These are phyloP conservation scores for Ganoderma sinense DNA, from an alignment of 1,284 basidiomycete genomes.

Conservation along the genomic window DNA sequence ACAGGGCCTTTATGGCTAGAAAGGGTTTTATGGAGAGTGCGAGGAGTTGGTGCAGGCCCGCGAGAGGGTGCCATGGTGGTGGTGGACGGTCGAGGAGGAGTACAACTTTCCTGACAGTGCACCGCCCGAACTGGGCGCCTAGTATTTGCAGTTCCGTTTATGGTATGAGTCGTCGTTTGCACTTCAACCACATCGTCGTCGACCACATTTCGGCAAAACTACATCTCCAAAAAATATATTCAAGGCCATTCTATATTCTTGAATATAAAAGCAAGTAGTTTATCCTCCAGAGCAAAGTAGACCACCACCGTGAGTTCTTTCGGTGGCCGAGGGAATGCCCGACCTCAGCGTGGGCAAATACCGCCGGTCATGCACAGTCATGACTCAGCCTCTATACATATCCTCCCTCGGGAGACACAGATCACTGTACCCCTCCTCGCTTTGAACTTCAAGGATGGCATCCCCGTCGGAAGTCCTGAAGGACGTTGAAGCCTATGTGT, in stretches of 20 bases:
- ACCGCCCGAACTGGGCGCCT: not conserved
- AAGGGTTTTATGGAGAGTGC: constrained; percentile 68
- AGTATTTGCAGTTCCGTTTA: not conserved
- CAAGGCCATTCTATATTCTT: too few species aligned
- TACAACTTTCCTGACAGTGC: not conserved
- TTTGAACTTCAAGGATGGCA: not conserved
- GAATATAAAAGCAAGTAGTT: too few species aligned
- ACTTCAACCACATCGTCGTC: not conserved
- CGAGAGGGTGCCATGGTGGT: constrained; percentile 64
- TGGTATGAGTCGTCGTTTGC: not conserved
- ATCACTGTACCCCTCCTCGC: not conserved
- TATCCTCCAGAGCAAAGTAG: too few species aligned
- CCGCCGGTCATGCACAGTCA: constrained; percentile 10
- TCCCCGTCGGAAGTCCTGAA: constrained; percentile 12
- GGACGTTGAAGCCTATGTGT: constrained; percentile 60
- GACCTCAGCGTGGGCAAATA: not conserved
- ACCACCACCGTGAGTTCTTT: too few species aligned
- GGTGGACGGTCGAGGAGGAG: not conserved
- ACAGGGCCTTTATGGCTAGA: constrained; percentile 80
- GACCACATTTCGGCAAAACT: not conserved
- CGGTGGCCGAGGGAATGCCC: too few species aligned
- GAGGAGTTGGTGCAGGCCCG: constrained; percentile 62
- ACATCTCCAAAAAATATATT: not conserved
- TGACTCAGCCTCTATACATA: constrained; percentile 5
- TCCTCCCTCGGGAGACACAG: not conserved